phyloP scores from a whole-genome alignment of 345 rosid species.

The Camelina neglecta region DNA sequence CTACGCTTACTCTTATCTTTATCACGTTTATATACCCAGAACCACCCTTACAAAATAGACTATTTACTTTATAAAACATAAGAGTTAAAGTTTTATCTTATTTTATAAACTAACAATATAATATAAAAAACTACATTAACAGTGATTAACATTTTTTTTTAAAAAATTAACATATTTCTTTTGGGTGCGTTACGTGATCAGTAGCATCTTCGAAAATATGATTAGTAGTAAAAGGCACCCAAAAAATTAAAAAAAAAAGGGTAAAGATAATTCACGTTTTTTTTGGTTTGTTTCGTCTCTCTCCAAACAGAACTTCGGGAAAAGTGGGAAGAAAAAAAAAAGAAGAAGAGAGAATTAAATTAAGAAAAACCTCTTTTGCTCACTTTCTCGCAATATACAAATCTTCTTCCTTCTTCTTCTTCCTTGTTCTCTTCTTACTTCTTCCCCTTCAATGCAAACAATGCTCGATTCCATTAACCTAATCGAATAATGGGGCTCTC shows the following conservation, averaged over 20 bases:
- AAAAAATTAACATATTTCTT: too few species aligned
- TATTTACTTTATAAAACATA: too few species aligned
- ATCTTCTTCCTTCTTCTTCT: too few species aligned
- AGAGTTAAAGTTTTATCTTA: too few species aligned
- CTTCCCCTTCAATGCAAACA: slow-evolving; percentile 36
- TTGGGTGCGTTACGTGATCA: too few species aligned
- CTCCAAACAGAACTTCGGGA: slow-evolving; percentile 38
- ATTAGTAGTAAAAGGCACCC: background rate
- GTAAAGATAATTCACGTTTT: slow-evolving; percentile 33
- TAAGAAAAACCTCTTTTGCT: slow-evolving; percentile 30
- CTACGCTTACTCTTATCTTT: slow-evolving; percentile 3
- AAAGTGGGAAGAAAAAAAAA: slow-evolving; percentile 30
- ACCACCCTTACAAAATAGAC: too few species aligned
- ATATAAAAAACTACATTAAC: too few species aligned
- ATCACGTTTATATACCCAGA: background rate
- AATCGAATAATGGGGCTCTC: slow-evolving; percentile 54
- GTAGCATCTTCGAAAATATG: slow-evolving; percentile 6
- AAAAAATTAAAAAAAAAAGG: background rate
- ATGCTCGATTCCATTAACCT: slow-evolving; percentile 44
- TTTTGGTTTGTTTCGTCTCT: background rate
- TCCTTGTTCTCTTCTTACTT: background rate
- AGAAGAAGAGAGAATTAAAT: background rate
- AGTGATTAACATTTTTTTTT: too few species aligned
- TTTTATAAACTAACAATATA: too few species aligned
- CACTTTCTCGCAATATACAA: slow-evolving; percentile 16